Percentiles rank a stretch among this genome's conserved stretches.
Conservation (phyloP, 2,329 filamentous ascomycete species). For the Ophiosphaerella herpotricha region DNA sequence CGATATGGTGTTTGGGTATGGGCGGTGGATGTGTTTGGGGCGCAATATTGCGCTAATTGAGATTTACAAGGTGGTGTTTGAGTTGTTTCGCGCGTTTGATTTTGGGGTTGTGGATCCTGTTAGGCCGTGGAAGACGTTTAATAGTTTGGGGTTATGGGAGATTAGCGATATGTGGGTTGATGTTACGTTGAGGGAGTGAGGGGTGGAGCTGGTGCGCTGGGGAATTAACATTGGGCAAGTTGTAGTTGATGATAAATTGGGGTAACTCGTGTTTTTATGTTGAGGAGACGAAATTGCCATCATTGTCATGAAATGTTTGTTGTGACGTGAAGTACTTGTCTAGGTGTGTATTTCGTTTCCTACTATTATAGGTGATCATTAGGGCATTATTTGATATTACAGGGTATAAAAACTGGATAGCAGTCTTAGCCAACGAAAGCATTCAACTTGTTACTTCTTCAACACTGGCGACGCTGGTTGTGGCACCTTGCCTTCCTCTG, state of each 20-base stretch:
- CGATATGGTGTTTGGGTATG: conserved; percentile 46
- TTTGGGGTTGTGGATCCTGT: conserved; percentile 36
- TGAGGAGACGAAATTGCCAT: no score
- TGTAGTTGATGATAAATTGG: no score
- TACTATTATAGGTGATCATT: not conserved
- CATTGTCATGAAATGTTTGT: no score
- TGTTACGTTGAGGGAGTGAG: conserved; percentile 26
- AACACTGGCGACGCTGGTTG: conserved; percentile 10
- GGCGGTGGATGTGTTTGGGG: conserved; percentile 43
- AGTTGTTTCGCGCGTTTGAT: conserved; percentile 44
- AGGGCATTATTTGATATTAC: conserved; percentile 4
- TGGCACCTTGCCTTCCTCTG: conserved; percentile 24
- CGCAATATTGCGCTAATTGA: conserved; percentile 42
- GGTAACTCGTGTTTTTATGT: no score
- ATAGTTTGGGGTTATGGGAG: conserved; percentile 34
- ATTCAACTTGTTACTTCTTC: conserved; percentile 9
- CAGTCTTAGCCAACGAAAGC: conserved; percentile 22
- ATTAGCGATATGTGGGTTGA: conserved; percentile 41
- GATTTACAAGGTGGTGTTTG: conserved; percentile 49
- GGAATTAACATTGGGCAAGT: not conserved
- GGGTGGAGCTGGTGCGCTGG: no score
- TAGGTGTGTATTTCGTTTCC: no score
- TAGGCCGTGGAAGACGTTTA: conserved; percentile 36
- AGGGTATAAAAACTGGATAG: conserved; percentile 18
- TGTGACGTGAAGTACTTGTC: no score